Evolutionary conservation across 139 green algal species (phyloP), one percentile per base, ranked within the genome.

Genomic region (Auxenochlorella pyrenoidosa): DNA sequence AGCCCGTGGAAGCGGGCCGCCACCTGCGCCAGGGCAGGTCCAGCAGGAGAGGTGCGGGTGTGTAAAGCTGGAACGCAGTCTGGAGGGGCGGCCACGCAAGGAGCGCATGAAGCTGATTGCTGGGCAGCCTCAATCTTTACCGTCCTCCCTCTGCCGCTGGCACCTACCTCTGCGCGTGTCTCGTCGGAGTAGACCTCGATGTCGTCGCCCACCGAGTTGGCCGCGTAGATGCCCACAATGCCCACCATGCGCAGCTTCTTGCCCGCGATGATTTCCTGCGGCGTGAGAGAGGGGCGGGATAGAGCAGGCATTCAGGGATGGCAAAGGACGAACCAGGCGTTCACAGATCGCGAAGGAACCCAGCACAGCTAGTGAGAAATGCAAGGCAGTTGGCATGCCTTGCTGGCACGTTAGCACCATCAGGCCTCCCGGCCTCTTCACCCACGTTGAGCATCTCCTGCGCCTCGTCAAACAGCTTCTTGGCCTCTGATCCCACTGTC

Each of bases 401-500:
- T 6, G 47, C 1, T 75, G 68, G n/a, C 32, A 6, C 6, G 4
- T 28, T n/a, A 43, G 36, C 47, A 15, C n/a, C 4, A 77, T n/a
- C 34, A n/a, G 36, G 18, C 18, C 30, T 19, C 4, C 34, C 80
- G 0, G 60, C 51, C 30, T 18, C 40, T 60, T 6, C 24, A 6
- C 59, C 34, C 70, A 92, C 88, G 86, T 90, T 75, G 22, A 97
- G 93, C 95, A 98, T 96, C 54, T 43, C 88, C 87, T 98, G 94
- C 28, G 97, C 97, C 75, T 99, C 97, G 0, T 98, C 94, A 85
- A 97, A 99, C 71, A 99, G 95, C 93, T 99, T 98, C 91, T 97
- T 98, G 41, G 97, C 97, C 94, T 99, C 97, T 34, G 41, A 59
- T 5, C 97, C 97, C 47, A 99, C 97, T 3, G 95, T 98, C 84